Evolutionary conservation across 2,329 filamentous ascomycete species (phyloP).

Genomic region (Rosellinia necatrix): DNA sequence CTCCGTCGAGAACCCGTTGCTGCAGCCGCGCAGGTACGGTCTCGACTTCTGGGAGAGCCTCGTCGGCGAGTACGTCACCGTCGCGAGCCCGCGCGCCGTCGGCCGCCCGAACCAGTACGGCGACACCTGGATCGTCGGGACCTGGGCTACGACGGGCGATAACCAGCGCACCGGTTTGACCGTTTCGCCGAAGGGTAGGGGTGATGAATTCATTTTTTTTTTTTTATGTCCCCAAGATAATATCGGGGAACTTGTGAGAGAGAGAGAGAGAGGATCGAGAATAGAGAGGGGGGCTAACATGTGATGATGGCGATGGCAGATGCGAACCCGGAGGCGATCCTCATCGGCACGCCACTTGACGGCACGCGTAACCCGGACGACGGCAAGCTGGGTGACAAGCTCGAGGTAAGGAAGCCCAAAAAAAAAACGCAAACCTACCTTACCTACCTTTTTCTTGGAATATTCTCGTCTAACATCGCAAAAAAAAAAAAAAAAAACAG

Average conservation of each 20-base stretch:
- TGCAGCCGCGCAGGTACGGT: slow-evolving; percentile 66
- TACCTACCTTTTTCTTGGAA: no score
- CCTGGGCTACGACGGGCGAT: slow-evolving; percentile 65
- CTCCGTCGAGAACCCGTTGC: slow-evolving; percentile 62
- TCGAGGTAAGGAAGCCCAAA: slow-evolving; percentile 57
- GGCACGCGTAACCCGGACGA: slow-evolving; percentile 62
- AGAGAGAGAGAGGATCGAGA: no score
- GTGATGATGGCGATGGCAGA: slow-evolving; percentile 45
- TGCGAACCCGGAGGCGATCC: slow-evolving; percentile 71
- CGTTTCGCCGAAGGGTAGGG: slow-evolving; percentile 57
- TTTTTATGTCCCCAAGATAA: neutral
- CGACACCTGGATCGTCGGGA: slow-evolving; percentile 71
- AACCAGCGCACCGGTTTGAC: slow-evolving; percentile 70
- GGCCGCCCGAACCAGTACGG: slow-evolving; percentile 66
- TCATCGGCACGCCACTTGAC: slow-evolving; percentile 68
- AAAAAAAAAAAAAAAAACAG: slow-evolving; percentile 19
- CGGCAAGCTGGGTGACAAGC: slow-evolving; percentile 66
- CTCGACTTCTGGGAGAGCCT: slow-evolving; percentile 77
- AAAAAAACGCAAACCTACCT: no score
- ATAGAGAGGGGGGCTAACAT: no score
- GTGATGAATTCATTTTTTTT: no score
- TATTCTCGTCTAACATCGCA: neutral
- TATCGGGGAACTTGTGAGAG: neutral
- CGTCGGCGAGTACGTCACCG: slow-evolving; percentile 68
- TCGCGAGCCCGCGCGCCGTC: slow-evolving; percentile 61